Base-by-base conservation (phyloP, 495 filamentous ascomycete species). In the Bombardia bombarda region DNA sequence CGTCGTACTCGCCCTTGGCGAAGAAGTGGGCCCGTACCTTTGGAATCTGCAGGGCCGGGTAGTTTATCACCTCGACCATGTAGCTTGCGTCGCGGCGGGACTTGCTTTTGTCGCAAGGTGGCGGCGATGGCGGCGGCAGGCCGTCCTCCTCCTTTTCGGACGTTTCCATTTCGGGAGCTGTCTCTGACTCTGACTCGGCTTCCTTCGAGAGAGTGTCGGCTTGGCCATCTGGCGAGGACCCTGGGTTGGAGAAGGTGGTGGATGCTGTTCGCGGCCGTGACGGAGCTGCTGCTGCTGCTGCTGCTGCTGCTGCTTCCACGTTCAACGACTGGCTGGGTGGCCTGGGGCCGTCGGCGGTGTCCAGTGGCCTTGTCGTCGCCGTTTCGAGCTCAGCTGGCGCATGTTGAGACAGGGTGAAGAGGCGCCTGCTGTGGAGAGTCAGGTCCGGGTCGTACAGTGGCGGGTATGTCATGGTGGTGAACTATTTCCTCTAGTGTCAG, bases 401-500 rank as follows among this genome's bases (percentile, higher is more conserved):
- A 3, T 38, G 32, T 0, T 43, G 41, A 8, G 47, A 37, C 13
- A 57, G 37, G n/a, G 45, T 53, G n/a, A 49, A 28, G 40, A 45
- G 51, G 2, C 54, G 43, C 0, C 54, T 37, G 37, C 50, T 53
- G 45, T 38, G 49, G 18, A 57, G 18, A 0, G 53, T 56, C 24
- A 57, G 24, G 35, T 34, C 25, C 8, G 54, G 40, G 32, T 57
- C 51, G 37, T 57, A 57, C 12, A 41, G 40, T 1, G 54, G 52
- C 12, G 56, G 56, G 43, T 58, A 58, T 2, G 39, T 51, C 35
- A 39, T 42, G 7, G 56, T 56, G n/a, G 56, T 56, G 50, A 56
- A 56, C 56, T 58, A 34, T 5, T 31, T 24, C 20, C 51, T 55
- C 28, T n/a, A 3, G 6, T 3, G 37, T 40, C 21, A 22, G 37